Evolutionary conservation across 2,329 filamentous ascomycete genomes (phyloP), one percentile per base, ranked within the genome.

Genomic region (Tolypocladium ophioglossoides): DNA sequence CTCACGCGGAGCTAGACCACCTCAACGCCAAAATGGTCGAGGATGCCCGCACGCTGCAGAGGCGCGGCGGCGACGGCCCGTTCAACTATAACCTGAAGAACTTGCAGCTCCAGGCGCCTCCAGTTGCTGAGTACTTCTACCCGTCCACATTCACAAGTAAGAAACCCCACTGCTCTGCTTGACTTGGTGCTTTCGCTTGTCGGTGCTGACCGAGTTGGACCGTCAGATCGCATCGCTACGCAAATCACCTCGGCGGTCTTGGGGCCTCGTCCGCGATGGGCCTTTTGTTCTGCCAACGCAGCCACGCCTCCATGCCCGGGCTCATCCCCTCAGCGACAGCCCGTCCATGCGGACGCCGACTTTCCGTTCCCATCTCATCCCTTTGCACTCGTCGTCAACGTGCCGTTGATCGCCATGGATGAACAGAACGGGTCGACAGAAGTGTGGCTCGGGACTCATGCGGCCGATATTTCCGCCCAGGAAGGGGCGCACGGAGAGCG

Each of bases 61-160:
- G 68, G 0, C 68, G 71, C 35, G 79, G 79, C 2, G 74, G 82
- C 22, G 72, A 79, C 18, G 74, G 76, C 0, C 79, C 79, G 0
- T 85, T 77, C 70, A 85, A 85, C 59, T 84, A 84, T 62, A 84
- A 84, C 61, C 74, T 74, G 50, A 79, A 78, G 1, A 85, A 84
- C 57, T 70, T 84, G 37, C 81, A 85, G 57, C 82, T 85, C 62
- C 80, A 84, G 58, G 72, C 82, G 0, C 79, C 78, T 0, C 73
- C 79, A 2, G 73, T 76, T 0, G 65, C 68, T 0, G 65, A 78
- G 46, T 76, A 72, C 57, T 80, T 82, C 53, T 67, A 72, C 20
- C 65, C 71, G 1, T 68, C 68, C 4, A 77, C 84, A 30, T 82
- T 83, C 54, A 64, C 77, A 12, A 85, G 79, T 82, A 65, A 51